Conservation (phyloP, 371 early-diverging fungal genomes). For the Mucor racemosus region DNA sequence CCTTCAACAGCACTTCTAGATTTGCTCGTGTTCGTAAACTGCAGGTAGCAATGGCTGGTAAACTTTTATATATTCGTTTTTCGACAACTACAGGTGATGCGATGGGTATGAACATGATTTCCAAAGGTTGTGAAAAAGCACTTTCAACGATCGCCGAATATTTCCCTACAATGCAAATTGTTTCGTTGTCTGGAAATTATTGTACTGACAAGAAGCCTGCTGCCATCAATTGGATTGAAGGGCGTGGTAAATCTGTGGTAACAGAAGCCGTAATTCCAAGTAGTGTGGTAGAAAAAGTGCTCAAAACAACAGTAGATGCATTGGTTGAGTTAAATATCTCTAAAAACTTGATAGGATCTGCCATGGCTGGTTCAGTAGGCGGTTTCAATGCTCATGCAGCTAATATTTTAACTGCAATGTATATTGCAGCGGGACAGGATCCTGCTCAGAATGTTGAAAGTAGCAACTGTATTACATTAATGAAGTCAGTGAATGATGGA, state of each 20-base stretch:
- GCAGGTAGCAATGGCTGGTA: slow-evolving; percentile 88
- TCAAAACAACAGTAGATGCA: slow-evolving; percentile 86
- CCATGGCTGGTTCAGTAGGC: slow-evolving; percentile 95
- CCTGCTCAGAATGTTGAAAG: slow-evolving; percentile 97
- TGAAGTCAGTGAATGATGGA: slow-evolving; percentile 86
- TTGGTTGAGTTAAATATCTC: slow-evolving; percentile 82
- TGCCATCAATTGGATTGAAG: slow-evolving; percentile 97
- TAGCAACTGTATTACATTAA: slow-evolving; percentile 93
- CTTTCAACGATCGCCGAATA: slow-evolving; percentile 61
- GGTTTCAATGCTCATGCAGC: slow-evolving; percentile 98
- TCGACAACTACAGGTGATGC: slow-evolving; percentile 96
- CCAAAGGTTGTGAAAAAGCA: slow-evolving; percentile 92
- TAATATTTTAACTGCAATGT: slow-evolving; percentile 95
- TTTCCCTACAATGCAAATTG: slow-evolving; percentile 81
- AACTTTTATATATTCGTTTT: slow-evolving; percentile 86
- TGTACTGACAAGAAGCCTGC: slow-evolving; percentile 99
- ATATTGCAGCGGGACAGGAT: slow-evolving; percentile 95
- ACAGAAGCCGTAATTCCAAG: slow-evolving; percentile 88
- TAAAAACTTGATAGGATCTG: slow-evolving; percentile 94
- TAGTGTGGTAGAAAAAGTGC: slow-evolving; percentile 76
- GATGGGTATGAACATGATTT: slow-evolving; percentile 99
- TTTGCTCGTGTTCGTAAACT: slow-evolving; percentile 86
- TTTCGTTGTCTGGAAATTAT: slow-evolving; percentile 92
- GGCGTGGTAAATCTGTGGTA: slow-evolving; percentile 95
- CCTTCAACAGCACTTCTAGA: slow-evolving; percentile 90